phyloP scores from a whole-genome alignment of 768 basidiomycete species.

The Trichaptum fuscoviolaceum region DNA sequence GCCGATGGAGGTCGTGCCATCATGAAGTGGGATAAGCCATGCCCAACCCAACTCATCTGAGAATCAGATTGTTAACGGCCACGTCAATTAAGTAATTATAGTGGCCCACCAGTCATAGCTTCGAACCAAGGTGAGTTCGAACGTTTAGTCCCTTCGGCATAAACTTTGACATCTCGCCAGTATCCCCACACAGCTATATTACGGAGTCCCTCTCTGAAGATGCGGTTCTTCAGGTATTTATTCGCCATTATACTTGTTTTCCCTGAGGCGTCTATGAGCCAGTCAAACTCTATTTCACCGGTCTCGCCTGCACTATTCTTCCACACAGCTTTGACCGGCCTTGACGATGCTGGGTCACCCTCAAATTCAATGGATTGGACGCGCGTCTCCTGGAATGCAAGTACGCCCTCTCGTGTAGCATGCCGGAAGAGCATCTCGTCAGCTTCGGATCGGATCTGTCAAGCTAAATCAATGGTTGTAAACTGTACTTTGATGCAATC shows the following conservation, averaged over 20 bases:
- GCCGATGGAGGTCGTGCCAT: constrained; percentile 59
- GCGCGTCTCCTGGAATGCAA: constrained; percentile 38
- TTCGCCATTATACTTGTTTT: constrained; percentile 8
- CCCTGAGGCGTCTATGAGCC: constrained; percentile 11
- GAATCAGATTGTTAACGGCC: too few species aligned
- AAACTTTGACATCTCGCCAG: constrained; percentile 26
- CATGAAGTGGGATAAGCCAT: constrained; percentile 65
- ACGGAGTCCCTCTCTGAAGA: constrained; percentile 3
- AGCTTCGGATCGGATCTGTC: constrained; percentile 47
- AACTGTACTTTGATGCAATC: too few species aligned
- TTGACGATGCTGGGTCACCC: constrained; percentile 22
- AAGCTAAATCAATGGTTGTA: too few species aligned
- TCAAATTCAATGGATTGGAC: constrained; percentile 29
- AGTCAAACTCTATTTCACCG: constrained; percentile 9
- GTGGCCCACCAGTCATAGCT: constrained; percentile 19
- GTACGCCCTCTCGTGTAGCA: constrained; percentile 40
- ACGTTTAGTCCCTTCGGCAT: constrained; percentile 23
- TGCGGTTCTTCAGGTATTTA: too few species aligned
- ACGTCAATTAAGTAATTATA: too few species aligned
- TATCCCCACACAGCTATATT: constrained; percentile 21
- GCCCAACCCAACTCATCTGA: constrained; percentile 67
- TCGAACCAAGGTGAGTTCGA: constrained; percentile 26
- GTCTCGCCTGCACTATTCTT: not conserved
- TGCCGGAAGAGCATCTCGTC: constrained; percentile 56
- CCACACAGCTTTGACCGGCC: not conserved